Evolutionary conservation across 78 protist species (phyloP).

Genomic region (Dictyostelium citrinum): DNA sequence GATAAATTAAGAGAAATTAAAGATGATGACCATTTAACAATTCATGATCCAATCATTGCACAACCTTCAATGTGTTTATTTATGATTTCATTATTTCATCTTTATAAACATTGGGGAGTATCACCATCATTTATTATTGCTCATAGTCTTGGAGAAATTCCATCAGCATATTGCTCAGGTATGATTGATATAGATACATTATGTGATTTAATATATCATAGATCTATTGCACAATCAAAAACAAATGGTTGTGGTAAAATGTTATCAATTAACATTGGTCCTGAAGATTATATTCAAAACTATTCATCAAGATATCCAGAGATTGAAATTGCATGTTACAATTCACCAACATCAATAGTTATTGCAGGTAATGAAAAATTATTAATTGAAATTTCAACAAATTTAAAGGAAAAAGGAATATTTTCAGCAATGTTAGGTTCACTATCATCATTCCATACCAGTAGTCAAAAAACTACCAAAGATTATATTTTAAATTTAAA

Average conservation of each 20-base stretch:
- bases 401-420: background rate
- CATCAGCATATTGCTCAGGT: slow-evolving; percentile 30
- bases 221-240: slow-evolving; percentile 11
- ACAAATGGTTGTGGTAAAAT: slow-evolving; percentile 65
- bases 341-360: slow-evolving; percentile 27
- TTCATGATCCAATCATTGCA: slow-evolving; percentile 53
- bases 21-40: background rate
- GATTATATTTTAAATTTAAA: background rate
- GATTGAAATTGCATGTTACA: slow-evolving; percentile 53
- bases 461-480: background rate
- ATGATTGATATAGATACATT: background rate
- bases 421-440: background rate
- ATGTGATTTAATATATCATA: slow-evolving; percentile 1
- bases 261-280: slow-evolving; percentile 26
- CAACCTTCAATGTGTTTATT: slow-evolving; percentile 45
- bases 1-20: background rate
- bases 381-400: background rate
- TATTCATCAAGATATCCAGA: background rate
- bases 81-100: slow-evolving; percentile 16
- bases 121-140: background rate
- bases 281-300: background rate
- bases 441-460: slow-evolving; percentile 10
- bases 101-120: slow-evolving; percentile 22
- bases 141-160: slow-evolving; percentile 50
- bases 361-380: slow-evolving; percentile 27